phyloP scores from a whole-genome alignment of 2,329 filamentous ascomycete species.

The Fusarium pseudonygamai region DNA sequence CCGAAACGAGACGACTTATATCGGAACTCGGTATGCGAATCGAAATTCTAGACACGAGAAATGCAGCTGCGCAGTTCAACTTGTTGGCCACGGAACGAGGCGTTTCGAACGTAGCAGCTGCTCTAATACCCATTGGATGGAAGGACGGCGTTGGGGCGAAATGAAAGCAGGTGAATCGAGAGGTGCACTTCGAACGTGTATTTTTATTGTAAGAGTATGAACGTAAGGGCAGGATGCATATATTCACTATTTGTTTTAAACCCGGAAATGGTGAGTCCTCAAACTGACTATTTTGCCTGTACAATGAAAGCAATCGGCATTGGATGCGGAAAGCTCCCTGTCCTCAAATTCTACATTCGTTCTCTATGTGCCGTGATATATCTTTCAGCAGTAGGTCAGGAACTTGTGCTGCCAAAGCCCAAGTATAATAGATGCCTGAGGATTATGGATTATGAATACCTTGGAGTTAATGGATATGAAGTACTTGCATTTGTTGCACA shows the following conservation, averaged over 20 bases:
- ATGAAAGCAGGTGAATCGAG: conserved; percentile 1
- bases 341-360: background rate
- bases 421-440: too few species aligned
- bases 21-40: conserved; percentile 83
- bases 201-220: conserved; percentile 14
- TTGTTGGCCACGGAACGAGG: conserved; percentile 93
- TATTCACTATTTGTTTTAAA: background rate
- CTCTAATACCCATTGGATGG: conserved; percentile 88
- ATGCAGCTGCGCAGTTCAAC: conserved; percentile 95
- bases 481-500: background rate
- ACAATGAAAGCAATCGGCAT: background rate
- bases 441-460: background rate
- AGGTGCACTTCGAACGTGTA: background rate
- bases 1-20: conserved; percentile 76
- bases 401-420: background rate
- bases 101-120: conserved; percentile 84
- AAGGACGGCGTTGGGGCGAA: conserved; percentile 64
- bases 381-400: background rate
- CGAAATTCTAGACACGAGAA: conserved; percentile 90
- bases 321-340: background rate
- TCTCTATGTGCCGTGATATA: background rate
- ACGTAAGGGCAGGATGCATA: background rate
- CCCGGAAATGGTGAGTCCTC: background rate
- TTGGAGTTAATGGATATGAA: background rate
- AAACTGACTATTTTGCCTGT: background rate